Percentiles rank a stretch among this genome's conserved stretches.
phyloP scores from a whole-genome alignment of 352 stramenopile genomes.

The Globisporangium irregulare region DNA sequence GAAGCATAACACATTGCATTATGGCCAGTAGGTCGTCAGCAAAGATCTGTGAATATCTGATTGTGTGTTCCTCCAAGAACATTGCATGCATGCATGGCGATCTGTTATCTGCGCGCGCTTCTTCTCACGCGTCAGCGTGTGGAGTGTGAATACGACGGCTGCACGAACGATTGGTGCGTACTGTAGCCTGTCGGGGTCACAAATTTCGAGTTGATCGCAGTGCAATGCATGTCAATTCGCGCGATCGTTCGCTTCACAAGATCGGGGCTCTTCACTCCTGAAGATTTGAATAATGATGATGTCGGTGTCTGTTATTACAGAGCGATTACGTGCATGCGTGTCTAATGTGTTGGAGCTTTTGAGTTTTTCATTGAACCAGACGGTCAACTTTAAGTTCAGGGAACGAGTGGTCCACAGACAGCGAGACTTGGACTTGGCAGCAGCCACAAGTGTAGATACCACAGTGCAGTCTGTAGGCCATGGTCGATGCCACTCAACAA shows the following conservation, averaged over 20 bases:
- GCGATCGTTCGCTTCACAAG: background rate
- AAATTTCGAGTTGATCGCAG: background rate
- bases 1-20: background rate
- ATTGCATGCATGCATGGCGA: background rate
- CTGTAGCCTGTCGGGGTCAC: too few species aligned
- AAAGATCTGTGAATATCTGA: background rate
- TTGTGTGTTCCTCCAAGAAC: background rate
- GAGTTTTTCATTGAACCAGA: background rate
- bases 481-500: too few species aligned
- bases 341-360: background rate
- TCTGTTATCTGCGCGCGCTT: background rate
- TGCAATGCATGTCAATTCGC: too few species aligned
- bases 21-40: background rate
- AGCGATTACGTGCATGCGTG: background rate
- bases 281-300: background rate
- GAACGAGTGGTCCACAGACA: background rate
- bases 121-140: background rate
- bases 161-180: background rate
- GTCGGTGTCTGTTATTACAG: background rate
- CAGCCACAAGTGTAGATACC: background rate
- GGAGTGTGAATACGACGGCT: background rate
- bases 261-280: background rate
- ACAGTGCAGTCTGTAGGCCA: too few species aligned
- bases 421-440: background rate
- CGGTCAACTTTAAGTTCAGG: background rate